A percentile compares a stretch with the other conserved stretches of the same genome.
phyloP scores from a whole-genome alignment of 768 basidiomycete genomes.

The Auricularia heimuer region DNA sequence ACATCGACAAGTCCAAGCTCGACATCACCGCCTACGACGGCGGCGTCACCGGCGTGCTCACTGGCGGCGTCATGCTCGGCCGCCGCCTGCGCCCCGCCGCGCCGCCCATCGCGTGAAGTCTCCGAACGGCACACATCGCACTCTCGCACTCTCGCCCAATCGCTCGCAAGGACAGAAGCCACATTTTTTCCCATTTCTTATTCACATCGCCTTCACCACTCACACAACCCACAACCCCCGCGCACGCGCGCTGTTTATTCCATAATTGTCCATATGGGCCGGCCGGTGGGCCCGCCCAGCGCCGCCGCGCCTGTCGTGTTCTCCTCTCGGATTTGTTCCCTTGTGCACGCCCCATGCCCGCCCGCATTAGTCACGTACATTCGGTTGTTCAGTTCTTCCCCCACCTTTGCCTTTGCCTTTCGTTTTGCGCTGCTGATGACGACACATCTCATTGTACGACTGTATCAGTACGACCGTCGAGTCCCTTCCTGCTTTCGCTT shows the following conservation, averaged over 20 bases:
- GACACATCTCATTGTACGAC: neutral
- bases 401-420: neutral
- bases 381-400: neutral
- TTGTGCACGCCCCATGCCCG: too few species aligned
- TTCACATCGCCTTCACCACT: too few species aligned
- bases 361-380: too few species aligned
- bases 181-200: too few species aligned
- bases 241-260: too few species aligned
- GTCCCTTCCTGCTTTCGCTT: neutral
- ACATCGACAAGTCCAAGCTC: constrained; percentile 61
- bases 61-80: constrained; percentile 83
- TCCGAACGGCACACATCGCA: neutral
- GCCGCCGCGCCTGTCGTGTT: too few species aligned
- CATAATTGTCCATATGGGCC: too few species aligned
- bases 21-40: constrained; percentile 72
- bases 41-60: constrained; percentile 80
- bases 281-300: too few species aligned
- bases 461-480: neutral
- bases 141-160: neutral
- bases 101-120: neutral
- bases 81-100: constrained; percentile 13
- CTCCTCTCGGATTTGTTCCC: too few species aligned
- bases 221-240: too few species aligned
- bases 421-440: neutral
- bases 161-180: neutral